Percentiles rank a stretch among this genome's conserved stretches.
Conservation (phyloP, 768 basidiomycete species). For the Auricularia sp. region DNA sequence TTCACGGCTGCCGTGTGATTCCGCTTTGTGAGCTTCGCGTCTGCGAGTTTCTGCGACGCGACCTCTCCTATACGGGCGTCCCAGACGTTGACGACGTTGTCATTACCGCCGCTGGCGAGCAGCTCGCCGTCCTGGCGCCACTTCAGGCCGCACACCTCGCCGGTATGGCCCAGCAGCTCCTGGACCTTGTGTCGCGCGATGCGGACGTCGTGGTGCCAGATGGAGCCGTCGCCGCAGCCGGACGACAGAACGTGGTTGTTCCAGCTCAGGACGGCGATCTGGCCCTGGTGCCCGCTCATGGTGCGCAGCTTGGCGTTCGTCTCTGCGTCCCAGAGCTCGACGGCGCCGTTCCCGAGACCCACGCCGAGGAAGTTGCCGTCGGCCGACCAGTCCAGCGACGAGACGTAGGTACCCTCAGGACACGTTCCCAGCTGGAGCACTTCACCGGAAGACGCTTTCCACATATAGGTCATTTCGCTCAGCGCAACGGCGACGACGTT, state of each 20-base stretch:
- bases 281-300: conserved; percentile 81
- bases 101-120: conserved; percentile 91
- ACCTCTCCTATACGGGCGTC: conserved; percentile 68
- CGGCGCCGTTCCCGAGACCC: conserved; percentile 70
- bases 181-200: conserved; percentile 80
- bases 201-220: conserved; percentile 94
- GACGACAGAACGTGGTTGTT: conserved; percentile 74
- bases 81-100: conserved; percentile 98
- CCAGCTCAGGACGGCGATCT: conserved; percentile 84
- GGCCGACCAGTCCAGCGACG: conserved; percentile 68
- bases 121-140: conserved; percentile 86
- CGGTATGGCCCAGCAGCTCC: conserved; percentile 81
- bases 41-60: conserved; percentile 25
- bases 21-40: conserved; percentile 82
- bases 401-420: conserved; percentile 65
- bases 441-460: conserved; percentile 83
- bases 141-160: conserved; percentile 86
- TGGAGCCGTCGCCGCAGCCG: conserved; percentile 89
- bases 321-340: conserved; percentile 94
- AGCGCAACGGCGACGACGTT: conserved; percentile 89
- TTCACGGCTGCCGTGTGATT: conserved; percentile 87
- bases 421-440: conserved; percentile 74
- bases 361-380: conserved; percentile 68
- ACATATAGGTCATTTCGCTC: conserved; percentile 79
- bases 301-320: conserved; percentile 69